Conservation (phyloP, 345 rosid species). For the Camelina neglecta region DNA sequence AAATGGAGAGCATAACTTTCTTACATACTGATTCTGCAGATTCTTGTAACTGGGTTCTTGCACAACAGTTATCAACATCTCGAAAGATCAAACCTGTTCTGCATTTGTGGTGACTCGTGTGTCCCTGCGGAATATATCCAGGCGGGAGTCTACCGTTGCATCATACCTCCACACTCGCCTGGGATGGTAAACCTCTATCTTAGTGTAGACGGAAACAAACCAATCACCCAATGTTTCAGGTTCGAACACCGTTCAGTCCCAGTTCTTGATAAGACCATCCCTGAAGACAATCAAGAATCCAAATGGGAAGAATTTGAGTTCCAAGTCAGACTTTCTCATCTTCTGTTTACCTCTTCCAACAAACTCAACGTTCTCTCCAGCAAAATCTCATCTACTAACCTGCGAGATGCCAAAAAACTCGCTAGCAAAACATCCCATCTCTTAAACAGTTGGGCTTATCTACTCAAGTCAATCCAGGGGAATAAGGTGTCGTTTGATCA, state of each 20-base stretch:
- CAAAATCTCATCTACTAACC: constrained; percentile 53
- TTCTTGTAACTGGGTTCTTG: constrained; percentile 75
- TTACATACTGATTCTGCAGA: constrained; percentile 50
- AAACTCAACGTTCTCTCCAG: constrained; percentile 59
- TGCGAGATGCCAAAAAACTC: constrained; percentile 74
- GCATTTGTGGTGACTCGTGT: constrained; percentile 72
- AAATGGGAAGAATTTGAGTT: constrained; percentile 73
- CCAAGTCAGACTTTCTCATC: constrained; percentile 78
- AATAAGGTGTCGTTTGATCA: constrained; percentile 52
- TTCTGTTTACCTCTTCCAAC: constrained; percentile 75
- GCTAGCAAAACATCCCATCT: constrained; percentile 54
- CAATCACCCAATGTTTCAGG: constrained; percentile 75
- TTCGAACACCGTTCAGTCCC: constrained; percentile 71
- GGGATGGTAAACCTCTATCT: constrained; percentile 68
- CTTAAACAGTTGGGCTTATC: constrained; percentile 68
- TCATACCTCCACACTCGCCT: constrained; percentile 66
- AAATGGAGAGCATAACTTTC: neutral
- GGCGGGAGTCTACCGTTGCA: constrained; percentile 86
- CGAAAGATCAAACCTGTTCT: constrained; percentile 62
- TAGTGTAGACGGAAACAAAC: constrained; percentile 78
- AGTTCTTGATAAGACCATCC: constrained; percentile 42
- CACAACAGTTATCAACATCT: constrained; percentile 60
- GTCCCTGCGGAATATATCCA: constrained; percentile 69
- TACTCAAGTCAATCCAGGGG: constrained; percentile 65
- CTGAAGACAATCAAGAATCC: constrained; percentile 52